Evolutionary conservation across 495 filamentous ascomycete genomes (phyloP), one percentile per base, ranked within the genome.

Genomic region (Hamigera avellanea): DNA sequence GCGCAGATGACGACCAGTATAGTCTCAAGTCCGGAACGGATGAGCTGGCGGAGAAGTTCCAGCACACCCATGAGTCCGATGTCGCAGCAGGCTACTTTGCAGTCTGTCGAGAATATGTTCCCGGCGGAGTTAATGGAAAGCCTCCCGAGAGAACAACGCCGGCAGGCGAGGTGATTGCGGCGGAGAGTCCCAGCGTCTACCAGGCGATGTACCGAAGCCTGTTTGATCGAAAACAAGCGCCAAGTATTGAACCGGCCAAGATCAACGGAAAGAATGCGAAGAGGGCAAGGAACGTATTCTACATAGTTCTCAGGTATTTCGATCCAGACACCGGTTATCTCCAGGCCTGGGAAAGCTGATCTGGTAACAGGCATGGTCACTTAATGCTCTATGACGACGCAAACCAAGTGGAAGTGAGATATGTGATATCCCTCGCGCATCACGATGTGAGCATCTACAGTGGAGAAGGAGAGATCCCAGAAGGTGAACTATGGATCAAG

Each of bases 161-260:
- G 8, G 73, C 83, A 7, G 85, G 83, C 9, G 76, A 78, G 34
- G 66, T 75, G 31, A 65, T 76, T 39, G 75, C 76, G 19, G 59
- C 79, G 8, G 83, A 85, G 42, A 93, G 85, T 53, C 86, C 81
- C 26, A 93, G 85, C 48, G 88, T 98, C 18, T 95, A 96, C 50
- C 93, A 96, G 70, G 77, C 81, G 54, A 95, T 98, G 91, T 96
- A 96, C 56, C 68, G 87, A 46, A 93, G 83, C 56, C 75, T 98
- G 31, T 98, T 98, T 52, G 89, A 96, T 43, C 74, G 91, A 33
- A 89, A 83, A 46, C 73, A 79, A 34, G 36, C 56, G 1, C 62
- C 64, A n/a, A 68, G 57, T 30, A 68, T 68, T 38, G 64, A 68
- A 26, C 64, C 64, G 2, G 54, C 48, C 1, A 70, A 67, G 32